phyloP scores from a whole-genome alignment of 2,329 filamentous ascomycete genomes.

The Aspergillus pseudoglaucus region DNA sequence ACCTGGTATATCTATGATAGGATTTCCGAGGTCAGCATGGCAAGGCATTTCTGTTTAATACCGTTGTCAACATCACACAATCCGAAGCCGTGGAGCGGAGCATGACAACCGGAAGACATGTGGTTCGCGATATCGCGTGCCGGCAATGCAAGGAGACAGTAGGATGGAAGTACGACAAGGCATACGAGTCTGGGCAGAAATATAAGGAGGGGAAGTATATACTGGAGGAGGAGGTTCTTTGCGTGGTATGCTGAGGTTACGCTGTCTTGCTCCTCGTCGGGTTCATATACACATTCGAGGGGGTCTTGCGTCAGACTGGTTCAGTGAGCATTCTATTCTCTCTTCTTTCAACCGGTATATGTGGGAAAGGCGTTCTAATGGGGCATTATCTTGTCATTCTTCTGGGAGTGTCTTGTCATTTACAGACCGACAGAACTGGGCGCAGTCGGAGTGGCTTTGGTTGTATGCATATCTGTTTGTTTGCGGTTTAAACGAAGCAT shows the following conservation, averaged over 20 bases:
- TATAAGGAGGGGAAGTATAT: conserved; percentile 99
- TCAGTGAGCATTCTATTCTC: conserved; percentile 12
- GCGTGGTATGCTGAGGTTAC: conserved; percentile 57
- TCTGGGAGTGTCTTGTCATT: not conserved
- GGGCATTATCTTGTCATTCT: conserved; percentile 2
- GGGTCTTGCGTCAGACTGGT: conserved; percentile 6
- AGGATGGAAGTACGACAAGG: conserved; percentile 99
- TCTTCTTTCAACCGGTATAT: conserved; percentile 6
- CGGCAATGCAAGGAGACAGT: conserved; percentile 87
- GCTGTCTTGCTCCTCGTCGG: conserved; percentile 3
- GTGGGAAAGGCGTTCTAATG: conserved; percentile 13
- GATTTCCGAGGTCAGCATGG: conserved; percentile 98
- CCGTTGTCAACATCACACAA: conserved; percentile 80
- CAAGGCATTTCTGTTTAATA: conserved; percentile 94
- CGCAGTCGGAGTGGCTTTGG: too few species aligned
- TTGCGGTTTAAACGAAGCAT: too few species aligned
- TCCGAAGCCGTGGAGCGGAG: conserved; percentile 83
- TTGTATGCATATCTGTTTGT: too few species aligned
- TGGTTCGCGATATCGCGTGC: conserved; percentile 90
- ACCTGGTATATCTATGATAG: conserved; percentile 41
- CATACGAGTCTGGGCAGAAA: conserved; percentile 84
- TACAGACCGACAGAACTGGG: too few species aligned
- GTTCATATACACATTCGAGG: not conserved
- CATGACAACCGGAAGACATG: conserved; percentile 94
- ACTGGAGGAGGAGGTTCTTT: conserved; percentile 82